Conservation (phyloP, 768 basidiomycete genomes). For the Agaricus subrufescens region DNA sequence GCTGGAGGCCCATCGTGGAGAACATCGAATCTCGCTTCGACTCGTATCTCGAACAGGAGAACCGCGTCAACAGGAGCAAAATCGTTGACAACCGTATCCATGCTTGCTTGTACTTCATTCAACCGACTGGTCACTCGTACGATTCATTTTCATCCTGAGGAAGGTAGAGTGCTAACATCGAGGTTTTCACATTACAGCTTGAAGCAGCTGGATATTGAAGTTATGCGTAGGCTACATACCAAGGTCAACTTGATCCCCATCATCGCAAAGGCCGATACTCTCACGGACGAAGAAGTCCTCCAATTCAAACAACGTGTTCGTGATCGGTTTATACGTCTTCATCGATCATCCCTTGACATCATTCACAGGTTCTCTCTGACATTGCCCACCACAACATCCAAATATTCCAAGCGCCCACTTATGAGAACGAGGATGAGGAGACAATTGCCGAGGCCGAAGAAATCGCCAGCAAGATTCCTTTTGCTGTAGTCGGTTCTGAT, state of each 20-base stretch:
- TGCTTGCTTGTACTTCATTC: slow-evolving; percentile 98
- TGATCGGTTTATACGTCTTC: not conserved
- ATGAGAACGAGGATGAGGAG: slow-evolving; percentile 99
- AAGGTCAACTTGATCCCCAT: slow-evolving; percentile 98
- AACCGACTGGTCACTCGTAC: slow-evolving; percentile 97
- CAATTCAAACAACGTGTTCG: slow-evolving; percentile 90
- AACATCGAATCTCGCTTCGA: slow-evolving; percentile 98
- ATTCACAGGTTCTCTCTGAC: slow-evolving; percentile 76
- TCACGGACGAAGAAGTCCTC: slow-evolving; percentile 93
- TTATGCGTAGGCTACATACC: slow-evolving; percentile 96
- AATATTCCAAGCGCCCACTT: slow-evolving; percentile 96
- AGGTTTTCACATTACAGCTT: slow-evolving; percentile 44
- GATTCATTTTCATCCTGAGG: slow-evolving; percentile 25
- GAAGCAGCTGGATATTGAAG: slow-evolving; percentile 98
- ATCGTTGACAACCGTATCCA: slow-evolving; percentile 96
- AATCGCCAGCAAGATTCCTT: slow-evolving; percentile 97
- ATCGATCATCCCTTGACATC: slow-evolving; percentile 6
- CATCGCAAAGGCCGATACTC: slow-evolving; percentile 96
- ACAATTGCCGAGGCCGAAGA: slow-evolving; percentile 96
- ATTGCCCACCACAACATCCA: slow-evolving; percentile 94
- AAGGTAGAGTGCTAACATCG: slow-evolving; percentile 4
- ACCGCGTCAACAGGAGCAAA: slow-evolving; percentile 93
- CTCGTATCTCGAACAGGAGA: slow-evolving; percentile 97
- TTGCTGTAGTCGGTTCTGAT: slow-evolving; percentile 96
- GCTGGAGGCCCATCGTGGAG: slow-evolving; percentile 98